These are phyloP conservation scores for Dichotomocladium elegans DNA, from an alignment of 371 early-diverging fungal genomes.

Conservation along the genomic window DNA sequence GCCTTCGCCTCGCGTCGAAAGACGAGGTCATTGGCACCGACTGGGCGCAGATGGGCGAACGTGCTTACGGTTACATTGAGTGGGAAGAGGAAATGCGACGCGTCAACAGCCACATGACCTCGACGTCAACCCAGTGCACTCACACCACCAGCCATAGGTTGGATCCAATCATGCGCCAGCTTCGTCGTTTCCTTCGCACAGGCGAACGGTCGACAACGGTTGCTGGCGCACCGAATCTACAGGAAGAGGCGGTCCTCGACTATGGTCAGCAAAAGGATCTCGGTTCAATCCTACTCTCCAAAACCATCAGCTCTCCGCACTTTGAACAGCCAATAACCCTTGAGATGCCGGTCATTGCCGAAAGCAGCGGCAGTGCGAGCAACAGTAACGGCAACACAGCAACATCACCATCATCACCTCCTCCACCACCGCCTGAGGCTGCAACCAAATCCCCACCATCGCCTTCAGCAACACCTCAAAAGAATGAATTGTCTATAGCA, in stretches of 20 bases:
- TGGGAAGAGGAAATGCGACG: slow-evolving; percentile 29
- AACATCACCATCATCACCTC: not conserved
- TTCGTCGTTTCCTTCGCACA: slow-evolving; percentile 6
- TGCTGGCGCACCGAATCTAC: slow-evolving; percentile 29
- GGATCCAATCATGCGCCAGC: not conserved
- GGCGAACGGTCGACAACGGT: slow-evolving; percentile 18
- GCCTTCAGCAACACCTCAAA: too few relatives aligned
- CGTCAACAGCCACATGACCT: not conserved
- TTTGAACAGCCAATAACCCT: not conserved
- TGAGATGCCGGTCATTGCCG: not conserved
- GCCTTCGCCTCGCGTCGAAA: slow-evolving; percentile 53
- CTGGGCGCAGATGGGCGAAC: slow-evolving; percentile 66
- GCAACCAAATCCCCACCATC: too few relatives aligned
- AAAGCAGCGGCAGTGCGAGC: not conserved
- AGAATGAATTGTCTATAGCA: too few relatives aligned
- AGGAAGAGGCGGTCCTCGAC: slow-evolving; percentile 36
- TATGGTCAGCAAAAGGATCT: slow-evolving; percentile 32
- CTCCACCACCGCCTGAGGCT: too few relatives aligned
- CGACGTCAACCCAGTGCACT: not conserved
- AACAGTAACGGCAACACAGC: not conserved
- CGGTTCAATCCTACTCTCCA: not conserved
- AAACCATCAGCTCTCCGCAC: not conserved
- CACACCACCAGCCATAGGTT: not conserved
- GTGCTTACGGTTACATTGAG: slow-evolving; percentile 55
- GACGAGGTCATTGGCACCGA: slow-evolving; percentile 62